Percentiles rank a stretch among this genome's conserved stretches.
phyloP scores from a whole-genome alignment of 441 rosid genomes.

The Omphalea diandra region DNA sequence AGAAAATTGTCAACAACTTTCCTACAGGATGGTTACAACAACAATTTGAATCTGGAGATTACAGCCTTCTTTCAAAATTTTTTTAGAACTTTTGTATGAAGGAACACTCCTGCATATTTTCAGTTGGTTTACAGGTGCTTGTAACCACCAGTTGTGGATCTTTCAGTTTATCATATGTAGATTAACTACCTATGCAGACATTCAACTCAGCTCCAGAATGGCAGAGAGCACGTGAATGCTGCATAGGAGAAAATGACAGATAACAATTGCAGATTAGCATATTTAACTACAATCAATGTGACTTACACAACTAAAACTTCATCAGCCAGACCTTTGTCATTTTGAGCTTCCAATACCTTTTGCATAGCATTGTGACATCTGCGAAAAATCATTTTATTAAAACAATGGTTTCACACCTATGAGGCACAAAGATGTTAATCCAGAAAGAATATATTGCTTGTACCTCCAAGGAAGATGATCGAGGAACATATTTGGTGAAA shows the following conservation, averaged over 20 bases:
- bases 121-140: too few species aligned
- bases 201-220: neutral
- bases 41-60: too few species aligned
- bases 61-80: too few species aligned
- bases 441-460: neutral
- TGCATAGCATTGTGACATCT: constrained; percentile 71
- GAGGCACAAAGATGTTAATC: neutral
- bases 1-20: too few species aligned
- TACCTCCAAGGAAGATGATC: constrained; percentile 99
- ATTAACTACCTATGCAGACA: neutral
- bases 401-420: neutral
- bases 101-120: too few species aligned
- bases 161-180: neutral
- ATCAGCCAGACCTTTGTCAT: constrained; percentile 19
- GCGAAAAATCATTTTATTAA: constrained; percentile 18
- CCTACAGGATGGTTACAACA: too few species aligned
- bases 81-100: too few species aligned
- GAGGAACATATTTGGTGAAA: constrained; percentile 87
- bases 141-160: neutral
- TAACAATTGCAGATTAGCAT: neutral
- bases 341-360: constrained; percentile 56
- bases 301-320: constrained; percentile 40
- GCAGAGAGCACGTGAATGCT: neutral
- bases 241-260: neutral
- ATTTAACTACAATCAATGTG: constrained; percentile 6